phyloP scores from a whole-genome alignment of 1,139 yeast genomes.

The Zygoascus sp. region DNA sequence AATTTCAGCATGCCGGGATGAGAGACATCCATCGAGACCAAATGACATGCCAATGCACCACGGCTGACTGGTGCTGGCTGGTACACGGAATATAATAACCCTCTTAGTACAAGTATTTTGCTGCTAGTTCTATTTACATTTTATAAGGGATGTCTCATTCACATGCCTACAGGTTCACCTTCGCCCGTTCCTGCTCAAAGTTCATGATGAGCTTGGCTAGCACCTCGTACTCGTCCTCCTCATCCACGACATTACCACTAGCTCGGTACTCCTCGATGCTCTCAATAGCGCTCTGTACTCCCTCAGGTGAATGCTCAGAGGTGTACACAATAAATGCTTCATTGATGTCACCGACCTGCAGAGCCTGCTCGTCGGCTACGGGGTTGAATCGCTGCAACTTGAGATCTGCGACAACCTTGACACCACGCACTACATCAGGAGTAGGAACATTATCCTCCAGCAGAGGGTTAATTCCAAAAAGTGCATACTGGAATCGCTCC shows the following conservation, averaged over 20 bases:
- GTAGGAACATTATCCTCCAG: constrained; percentile 50
- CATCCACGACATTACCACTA: constrained; percentile 13
- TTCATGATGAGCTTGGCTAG: constrained; percentile 19
- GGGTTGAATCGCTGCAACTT: constrained; percentile 49
- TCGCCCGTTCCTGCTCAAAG: constrained; percentile 18
- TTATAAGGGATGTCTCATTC: no score
- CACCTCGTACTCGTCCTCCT: constrained; percentile 19
- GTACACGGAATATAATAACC: no score
- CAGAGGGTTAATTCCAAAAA: constrained; percentile 68
- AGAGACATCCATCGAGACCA: no score
- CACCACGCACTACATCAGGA: constrained; percentile 61
- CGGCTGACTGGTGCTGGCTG: no score
- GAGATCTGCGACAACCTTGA: constrained; percentile 60
- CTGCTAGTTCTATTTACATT: no score
- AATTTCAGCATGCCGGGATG: no score
- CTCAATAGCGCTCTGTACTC: constrained; percentile 48
- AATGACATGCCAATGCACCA: no score
- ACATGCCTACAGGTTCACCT: constrained; percentile 5
- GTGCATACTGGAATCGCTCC: constrained; percentile 71
- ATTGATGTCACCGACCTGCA: constrained; percentile 40
- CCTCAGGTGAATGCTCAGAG: constrained; percentile 44
- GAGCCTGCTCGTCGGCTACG: constrained; percentile 19
- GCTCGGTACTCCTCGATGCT: constrained; percentile 42
- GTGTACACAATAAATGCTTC: constrained; percentile 49
- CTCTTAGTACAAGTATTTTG: not conserved